phyloP scores from a whole-genome alignment of 2,329 filamentous ascomycete species.

The Aspergillus alliaceus region DNA sequence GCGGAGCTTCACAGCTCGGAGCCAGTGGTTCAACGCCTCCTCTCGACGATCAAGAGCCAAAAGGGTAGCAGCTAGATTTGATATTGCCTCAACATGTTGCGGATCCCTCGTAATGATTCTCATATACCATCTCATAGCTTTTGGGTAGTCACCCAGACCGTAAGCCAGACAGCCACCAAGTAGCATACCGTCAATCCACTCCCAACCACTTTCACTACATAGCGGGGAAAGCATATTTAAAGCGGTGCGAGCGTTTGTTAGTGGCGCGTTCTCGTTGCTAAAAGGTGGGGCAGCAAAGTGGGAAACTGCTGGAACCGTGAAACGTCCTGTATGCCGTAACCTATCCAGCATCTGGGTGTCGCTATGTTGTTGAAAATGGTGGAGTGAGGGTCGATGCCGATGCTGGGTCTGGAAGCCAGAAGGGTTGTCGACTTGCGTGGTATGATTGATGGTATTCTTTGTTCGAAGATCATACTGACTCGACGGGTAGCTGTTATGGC shows the following conservation, averaged over 20 bases:
- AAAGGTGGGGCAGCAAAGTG: constrained; percentile 32
- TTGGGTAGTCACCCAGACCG: constrained; percentile 79
- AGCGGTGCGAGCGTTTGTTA: constrained; percentile 63
- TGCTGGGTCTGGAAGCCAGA: constrained; percentile 13
- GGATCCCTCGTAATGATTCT: constrained; percentile 59
- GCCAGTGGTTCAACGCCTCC: constrained; percentile 85
- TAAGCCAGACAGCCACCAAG: constrained; percentile 90
- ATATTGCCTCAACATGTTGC: constrained; percentile 88
- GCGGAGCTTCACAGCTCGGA: constrained; percentile 75
- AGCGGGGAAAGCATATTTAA: constrained; percentile 71
- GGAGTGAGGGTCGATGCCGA: constrained; percentile 26
- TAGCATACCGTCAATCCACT: constrained; percentile 91
- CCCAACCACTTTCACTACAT: constrained; percentile 78
- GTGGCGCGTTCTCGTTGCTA: constrained; percentile 43
- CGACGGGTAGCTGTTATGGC: constrained; percentile 38
- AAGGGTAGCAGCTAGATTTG: constrained; percentile 86
- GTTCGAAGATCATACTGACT: constrained; percentile 34
- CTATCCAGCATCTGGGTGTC: constrained; percentile 31
- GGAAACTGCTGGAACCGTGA: constrained; percentile 30
- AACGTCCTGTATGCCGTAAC: constrained; percentile 32
- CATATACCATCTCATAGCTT: constrained; percentile 56
- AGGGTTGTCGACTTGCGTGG: constrained; percentile 15
- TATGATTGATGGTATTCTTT: constrained; percentile 16
- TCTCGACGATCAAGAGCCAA: constrained; percentile 78
- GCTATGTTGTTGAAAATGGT: constrained; percentile 26